phyloP scores from a whole-genome alignment of 176 grass and related monocot species.

The Rhynchospora pubera region DNA sequence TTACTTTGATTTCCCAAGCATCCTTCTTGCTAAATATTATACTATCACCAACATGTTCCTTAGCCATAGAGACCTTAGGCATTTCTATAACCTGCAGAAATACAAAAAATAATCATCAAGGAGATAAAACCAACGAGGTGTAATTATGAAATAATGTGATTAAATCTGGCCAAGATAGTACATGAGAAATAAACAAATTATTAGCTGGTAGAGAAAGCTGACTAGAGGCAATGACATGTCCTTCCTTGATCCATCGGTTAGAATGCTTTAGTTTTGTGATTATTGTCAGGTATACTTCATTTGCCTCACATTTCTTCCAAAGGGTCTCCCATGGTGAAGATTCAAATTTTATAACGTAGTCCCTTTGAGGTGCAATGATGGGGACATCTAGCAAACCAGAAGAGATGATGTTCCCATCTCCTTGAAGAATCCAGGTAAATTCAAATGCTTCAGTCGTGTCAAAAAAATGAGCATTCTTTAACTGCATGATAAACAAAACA shows the following conservation, averaged over 20 bases:
- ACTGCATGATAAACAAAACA: slow-evolving; percentile 39
- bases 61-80: slow-evolving; percentile 29
- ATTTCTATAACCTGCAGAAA: slow-evolving; percentile 48
- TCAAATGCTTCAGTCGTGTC: slow-evolving; percentile 61
- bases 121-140: no score
- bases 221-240: slow-evolving; percentile 76
- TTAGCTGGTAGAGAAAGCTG: slow-evolving; percentile 60
- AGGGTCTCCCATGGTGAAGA: slow-evolving; percentile 62
- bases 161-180: slow-evolving; percentile 30
- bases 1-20: slow-evolving; percentile 70
- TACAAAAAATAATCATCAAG: background rate
- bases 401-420: slow-evolving; percentile 62
- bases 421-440: slow-evolving; percentile 65
- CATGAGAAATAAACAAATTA: slow-evolving; percentile 42
- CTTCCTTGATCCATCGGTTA: slow-evolving; percentile 64
- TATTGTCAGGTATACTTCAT: slow-evolving; percentile 77
- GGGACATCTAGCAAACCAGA: slow-evolving; percentile 56
- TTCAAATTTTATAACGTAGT: slow-evolving; percentile 48
- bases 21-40: slow-evolving; percentile 49
- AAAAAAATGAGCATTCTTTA: slow-evolving; percentile 71
- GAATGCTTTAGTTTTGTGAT: slow-evolving; percentile 44
- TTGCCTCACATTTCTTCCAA: slow-evolving; percentile 28
- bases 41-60: slow-evolving; percentile 43
- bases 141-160: background rate
- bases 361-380: slow-evolving; percentile 47